These are phyloP conservation scores for Cephalotrichum gorgonifer DNA, from an alignment of 2,329 filamentous ascomycete species.

Conservation along the genomic window DNA sequence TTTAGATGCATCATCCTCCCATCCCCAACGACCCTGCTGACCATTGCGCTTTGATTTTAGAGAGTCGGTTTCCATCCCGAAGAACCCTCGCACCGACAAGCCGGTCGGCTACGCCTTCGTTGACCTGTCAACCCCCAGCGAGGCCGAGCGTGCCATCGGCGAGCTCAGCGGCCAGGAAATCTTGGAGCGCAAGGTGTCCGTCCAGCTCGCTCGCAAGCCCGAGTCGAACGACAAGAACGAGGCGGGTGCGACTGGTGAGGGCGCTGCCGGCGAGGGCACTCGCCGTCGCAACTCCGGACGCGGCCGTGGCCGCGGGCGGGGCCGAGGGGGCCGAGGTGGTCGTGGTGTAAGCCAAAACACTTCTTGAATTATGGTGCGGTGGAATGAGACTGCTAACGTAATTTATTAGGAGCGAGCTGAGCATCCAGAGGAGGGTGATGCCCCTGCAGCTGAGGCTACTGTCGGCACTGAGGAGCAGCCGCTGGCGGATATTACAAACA, in stretches of 20 bases:
- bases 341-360: slow-evolving; percentile 31
- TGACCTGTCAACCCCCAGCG: slow-evolving; percentile 85
- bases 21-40: too few species aligned
- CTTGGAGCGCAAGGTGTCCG: slow-evolving; percentile 96
- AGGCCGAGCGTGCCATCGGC: slow-evolving; percentile 90
- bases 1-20: too few species aligned
- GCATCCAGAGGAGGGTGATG: slow-evolving; percentile 16
- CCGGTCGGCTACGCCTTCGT: slow-evolving; percentile 99
- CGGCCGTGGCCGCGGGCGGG: slow-evolving; percentile 59
- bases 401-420: neutral
- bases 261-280: slow-evolving; percentile 55
- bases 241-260: slow-evolving; percentile 71
- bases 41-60: slow-evolving; percentile 34
- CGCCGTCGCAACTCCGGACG: slow-evolving; percentile 54
- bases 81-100: slow-evolving; percentile 97
- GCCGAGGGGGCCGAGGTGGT: slow-evolving; percentile 54
- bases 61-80: slow-evolving; percentile 97
- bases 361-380: neutral
- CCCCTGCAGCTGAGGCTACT: slow-evolving; percentile 35
- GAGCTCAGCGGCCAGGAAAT: slow-evolving; percentile 97
- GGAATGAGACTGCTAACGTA: neutral
- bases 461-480: slow-evolving; percentile 44
- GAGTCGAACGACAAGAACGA: slow-evolving; percentile 74
- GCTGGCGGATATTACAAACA: slow-evolving; percentile 47
- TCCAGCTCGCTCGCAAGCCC: slow-evolving; percentile 96